phyloP scores from a whole-genome alignment of 1,284 basidiomycete genomes.

The Lignosus rhinocerotis region DNA sequence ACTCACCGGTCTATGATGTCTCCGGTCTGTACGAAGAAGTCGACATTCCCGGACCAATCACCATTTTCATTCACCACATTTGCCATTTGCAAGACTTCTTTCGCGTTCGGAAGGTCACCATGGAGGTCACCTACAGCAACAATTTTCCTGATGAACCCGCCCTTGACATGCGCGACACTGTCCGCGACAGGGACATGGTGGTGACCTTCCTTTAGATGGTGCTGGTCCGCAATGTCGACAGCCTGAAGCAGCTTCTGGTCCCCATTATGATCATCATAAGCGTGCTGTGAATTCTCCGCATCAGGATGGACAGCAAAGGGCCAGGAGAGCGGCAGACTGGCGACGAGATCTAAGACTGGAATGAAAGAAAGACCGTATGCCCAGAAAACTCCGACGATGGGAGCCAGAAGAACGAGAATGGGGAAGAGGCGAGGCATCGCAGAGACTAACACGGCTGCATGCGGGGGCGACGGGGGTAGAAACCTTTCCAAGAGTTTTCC shows the following conservation, averaged over 20 bases:
- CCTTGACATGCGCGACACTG: not conserved
- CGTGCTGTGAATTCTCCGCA: constrained; percentile 7
- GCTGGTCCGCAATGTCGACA: not conserved
- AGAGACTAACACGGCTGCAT: constrained; percentile 3
- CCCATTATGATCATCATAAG: constrained; percentile 10
- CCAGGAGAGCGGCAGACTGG: constrained; percentile 28
- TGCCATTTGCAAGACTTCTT: constrained; percentile 76
- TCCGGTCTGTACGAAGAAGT: constrained; percentile 89
- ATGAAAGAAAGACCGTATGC: constrained; percentile 28
- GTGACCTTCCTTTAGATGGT: constrained; percentile 4
- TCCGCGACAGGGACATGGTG: not conserved
- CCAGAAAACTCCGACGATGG: constrained; percentile 25
- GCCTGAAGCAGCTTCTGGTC: constrained; percentile 18
- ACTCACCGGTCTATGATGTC: constrained; percentile 87
- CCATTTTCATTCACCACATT: constrained; percentile 67
- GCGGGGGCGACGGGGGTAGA: not conserved
- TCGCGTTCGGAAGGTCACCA: constrained; percentile 73
- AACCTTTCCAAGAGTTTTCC: too few relatives aligned
- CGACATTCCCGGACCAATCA: constrained; percentile 77
- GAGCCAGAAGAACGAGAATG: constrained; percentile 26
- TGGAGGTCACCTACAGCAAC: constrained; percentile 85
- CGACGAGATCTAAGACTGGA: constrained; percentile 22
- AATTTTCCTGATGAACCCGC: constrained; percentile 46
- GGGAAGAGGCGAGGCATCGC: constrained; percentile 27
- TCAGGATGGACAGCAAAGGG: constrained; percentile 31